Evolutionary conservation across 2,329 filamentous ascomycete species (phyloP).

Genomic region (Aureobasidium sp.): DNA sequence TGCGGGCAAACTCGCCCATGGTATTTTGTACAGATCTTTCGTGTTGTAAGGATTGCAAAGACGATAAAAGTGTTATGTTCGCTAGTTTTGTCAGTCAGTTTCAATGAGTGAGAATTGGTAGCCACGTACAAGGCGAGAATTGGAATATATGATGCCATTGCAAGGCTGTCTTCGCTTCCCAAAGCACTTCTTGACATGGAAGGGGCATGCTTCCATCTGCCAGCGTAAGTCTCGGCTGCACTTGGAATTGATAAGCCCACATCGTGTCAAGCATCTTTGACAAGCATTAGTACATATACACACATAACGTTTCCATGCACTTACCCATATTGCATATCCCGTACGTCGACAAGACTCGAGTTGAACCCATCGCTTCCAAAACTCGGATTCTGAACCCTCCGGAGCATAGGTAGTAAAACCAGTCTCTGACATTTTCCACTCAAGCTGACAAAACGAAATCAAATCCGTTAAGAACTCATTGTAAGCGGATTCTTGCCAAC

Average conservation of each 20-base stretch:
- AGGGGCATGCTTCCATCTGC: slow-evolving; percentile 17
- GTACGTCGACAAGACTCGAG: slow-evolving; percentile 17
- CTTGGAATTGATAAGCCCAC: slow-evolving; percentile 17
- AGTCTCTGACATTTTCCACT: slow-evolving; percentile 12
- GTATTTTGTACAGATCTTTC: slow-evolving; percentile 38
- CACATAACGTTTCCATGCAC: neutral
- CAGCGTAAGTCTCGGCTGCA: slow-evolving; percentile 13
- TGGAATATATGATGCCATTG: slow-evolving; percentile 18
- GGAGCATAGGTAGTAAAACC: neutral
- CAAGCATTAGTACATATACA: neutral
- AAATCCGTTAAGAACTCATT: slow-evolving; percentile 4
- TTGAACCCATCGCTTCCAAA: slow-evolving; percentile 16
- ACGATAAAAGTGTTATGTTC: slow-evolving; percentile 30
- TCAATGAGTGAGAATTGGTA: neutral
- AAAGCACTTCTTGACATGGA: slow-evolving; percentile 21
- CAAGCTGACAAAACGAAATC: slow-evolving; percentile 11
- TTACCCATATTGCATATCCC: slow-evolving; percentile 18
- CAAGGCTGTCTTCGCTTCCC: slow-evolving; percentile 18
- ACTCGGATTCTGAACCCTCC: neutral
- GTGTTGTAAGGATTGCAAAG: slow-evolving; percentile 40
- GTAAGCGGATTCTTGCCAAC: slow-evolving; percentile 12
- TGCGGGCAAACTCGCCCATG: slow-evolving; percentile 41
- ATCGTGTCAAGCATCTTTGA: slow-evolving; percentile 18
- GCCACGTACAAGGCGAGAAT: slow-evolving; percentile 9
- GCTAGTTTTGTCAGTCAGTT: neutral